Evolutionary conservation across 257 asterid species (phyloP), one percentile per base, ranked within the genome.

Genomic region (Solanum ossicruentum): DNA sequence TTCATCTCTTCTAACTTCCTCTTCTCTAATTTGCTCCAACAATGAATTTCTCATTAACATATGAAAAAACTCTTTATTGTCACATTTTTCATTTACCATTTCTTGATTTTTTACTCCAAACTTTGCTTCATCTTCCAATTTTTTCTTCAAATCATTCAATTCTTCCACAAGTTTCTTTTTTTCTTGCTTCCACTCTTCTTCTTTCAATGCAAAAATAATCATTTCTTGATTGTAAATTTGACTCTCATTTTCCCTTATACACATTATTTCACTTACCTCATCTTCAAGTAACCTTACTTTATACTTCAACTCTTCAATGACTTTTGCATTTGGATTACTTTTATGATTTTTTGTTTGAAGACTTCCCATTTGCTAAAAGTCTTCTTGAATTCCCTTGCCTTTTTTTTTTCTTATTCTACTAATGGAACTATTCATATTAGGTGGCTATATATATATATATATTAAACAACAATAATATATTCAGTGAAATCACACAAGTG

Each of bases 101-200:
- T 75, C 88, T 21, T 43, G 63, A 41, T 87, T 80, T 18, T 54
- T 57, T 41, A 41, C 80, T 15, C 10, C 39, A 47, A 70, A 28
- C 20, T 75, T n/a, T 12, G 21, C 21, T 61, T 26, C 63, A 51
- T 61, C 77, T 67, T 60, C 91, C 60, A 92, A 73, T 78, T 32
- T 57, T 85, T 87, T 89, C 83, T 85, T 88, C 63, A 92, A 18
- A 73, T 81, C 92, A 85, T 85, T 90, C 32, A 84, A 66, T 60
- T 94, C 95, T 17, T 91, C 97, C 32, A 80, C 89, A 58, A 93
- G 66, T 43, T 82, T 85, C 86, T 88, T 92, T 86, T 91, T 93
- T 86, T 96, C 98, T 77, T 89, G 84, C 84, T 84, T 90, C 99
- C 98, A 96, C 58, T 94, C 97, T 2, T 88, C 94, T 83, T 94